Percentiles rank a stretch among this genome's conserved stretches.
Evolutionary conservation across 495 filamentous ascomycete genomes (phyloP).

Genomic region (Lasiosphaeria hispida): DNA sequence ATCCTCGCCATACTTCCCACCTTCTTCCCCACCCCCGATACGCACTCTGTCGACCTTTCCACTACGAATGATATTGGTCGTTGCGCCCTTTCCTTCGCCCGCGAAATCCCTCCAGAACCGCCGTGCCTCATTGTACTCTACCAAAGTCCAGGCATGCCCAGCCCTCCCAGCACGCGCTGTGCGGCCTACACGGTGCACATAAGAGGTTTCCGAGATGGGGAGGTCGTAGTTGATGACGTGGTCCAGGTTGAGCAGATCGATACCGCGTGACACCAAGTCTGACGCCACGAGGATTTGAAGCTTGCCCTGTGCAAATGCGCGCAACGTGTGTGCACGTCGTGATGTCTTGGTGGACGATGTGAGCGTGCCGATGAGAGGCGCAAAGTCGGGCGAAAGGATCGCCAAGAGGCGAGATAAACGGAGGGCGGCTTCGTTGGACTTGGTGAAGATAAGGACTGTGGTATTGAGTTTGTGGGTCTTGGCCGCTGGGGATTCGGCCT

Average conservation of each 20-base stretch:
- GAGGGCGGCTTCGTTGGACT: slow-evolving; percentile 77
- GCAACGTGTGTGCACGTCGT: slow-evolving; percentile 57
- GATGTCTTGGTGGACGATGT: slow-evolving; percentile 69
- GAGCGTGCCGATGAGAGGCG: slow-evolving; percentile 61
- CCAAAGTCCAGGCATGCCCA: slow-evolving; percentile 80
- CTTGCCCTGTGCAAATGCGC: slow-evolving; percentile 60
- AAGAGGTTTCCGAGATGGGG: slow-evolving; percentile 72
- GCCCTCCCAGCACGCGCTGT: slow-evolving; percentile 79
- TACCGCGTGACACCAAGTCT: slow-evolving; percentile 85
- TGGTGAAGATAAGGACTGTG: slow-evolving; percentile 78
- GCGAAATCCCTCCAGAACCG: slow-evolving; percentile 86
- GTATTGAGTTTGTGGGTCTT: slow-evolving; percentile 17
- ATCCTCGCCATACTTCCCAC: slow-evolving; percentile 48
- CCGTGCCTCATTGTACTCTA: slow-evolving; percentile 71
- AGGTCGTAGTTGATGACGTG: slow-evolving; percentile 96
- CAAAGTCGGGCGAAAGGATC: slow-evolving; percentile 60
- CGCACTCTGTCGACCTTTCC: slow-evolving; percentile 28
- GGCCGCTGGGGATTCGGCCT: not conserved
- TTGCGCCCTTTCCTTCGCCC: slow-evolving; percentile 35
- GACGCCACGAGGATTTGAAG: slow-evolving; percentile 79
- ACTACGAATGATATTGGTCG: slow-evolving; percentile 22
- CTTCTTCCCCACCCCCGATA: slow-evolving; percentile 17
- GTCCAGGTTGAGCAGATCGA: slow-evolving; percentile 76
- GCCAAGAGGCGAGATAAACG: slow-evolving; percentile 76
- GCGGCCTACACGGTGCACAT: slow-evolving; percentile 90